Conservation (phyloP, 208 protist species). For the Polymyxa betae region DNA sequence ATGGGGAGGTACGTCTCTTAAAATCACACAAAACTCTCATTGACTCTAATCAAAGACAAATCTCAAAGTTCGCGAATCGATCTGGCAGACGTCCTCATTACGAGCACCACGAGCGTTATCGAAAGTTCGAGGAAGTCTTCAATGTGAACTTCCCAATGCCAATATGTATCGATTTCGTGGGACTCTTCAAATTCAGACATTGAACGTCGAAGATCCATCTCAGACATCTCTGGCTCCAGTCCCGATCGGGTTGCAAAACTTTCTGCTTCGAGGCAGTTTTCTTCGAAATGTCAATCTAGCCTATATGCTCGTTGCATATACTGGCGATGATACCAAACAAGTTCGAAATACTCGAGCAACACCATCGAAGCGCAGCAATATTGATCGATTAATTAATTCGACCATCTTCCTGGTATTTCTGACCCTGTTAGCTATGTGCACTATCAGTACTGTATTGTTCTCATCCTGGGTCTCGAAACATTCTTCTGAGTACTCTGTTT, state of each 20-base stretch:
- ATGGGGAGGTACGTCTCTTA: slow-evolving; percentile 55
- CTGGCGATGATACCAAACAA: slow-evolving; percentile 62
- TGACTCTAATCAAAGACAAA: slow-evolving; percentile 60
- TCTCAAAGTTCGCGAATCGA: slow-evolving; percentile 53
- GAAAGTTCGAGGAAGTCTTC: not conserved
- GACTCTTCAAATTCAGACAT: not conserved
- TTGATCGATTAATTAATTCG: slow-evolving; percentile 27
- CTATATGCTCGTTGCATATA: slow-evolving; percentile 81
- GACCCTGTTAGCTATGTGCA: not conserved
- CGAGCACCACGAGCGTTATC: not conserved
- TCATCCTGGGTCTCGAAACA: not conserved
- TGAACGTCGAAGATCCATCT: too few species aligned
- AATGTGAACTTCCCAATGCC: slow-evolving; percentile 55
- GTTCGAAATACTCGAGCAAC: slow-evolving; percentile 76
- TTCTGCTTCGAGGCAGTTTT: slow-evolving; percentile 80
- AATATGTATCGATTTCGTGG: slow-evolving; percentile 22
- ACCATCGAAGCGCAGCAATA: slow-evolving; percentile 51
- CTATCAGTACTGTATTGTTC: not conserved
- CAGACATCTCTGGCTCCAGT: not conserved
- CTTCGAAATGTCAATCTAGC: slow-evolving; percentile 85
- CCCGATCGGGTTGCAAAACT: slow-evolving; percentile 78
- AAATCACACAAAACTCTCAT: not conserved
- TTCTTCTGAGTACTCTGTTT: not conserved
- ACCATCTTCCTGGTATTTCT: not conserved
- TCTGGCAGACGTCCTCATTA: not conserved